Evolutionary conservation across 1,139 yeast species (phyloP), one percentile per base, ranked within the genome.

Genomic region (Taphrina wiesneri): DNA sequence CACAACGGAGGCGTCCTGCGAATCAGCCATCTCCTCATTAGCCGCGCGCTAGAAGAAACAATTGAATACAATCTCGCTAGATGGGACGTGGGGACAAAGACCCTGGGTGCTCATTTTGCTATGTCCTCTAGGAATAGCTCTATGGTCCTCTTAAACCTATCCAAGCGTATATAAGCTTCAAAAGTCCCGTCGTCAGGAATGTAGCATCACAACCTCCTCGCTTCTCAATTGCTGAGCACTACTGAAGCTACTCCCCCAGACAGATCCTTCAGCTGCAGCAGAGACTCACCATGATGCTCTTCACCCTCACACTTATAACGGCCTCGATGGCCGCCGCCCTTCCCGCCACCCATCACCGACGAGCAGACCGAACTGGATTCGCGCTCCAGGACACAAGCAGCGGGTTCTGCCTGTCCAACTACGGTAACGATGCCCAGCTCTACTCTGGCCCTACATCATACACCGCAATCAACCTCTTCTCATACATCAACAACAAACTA

Each of bases 361-460:
- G 49, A 45, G 49, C 49, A 9, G 49, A 45, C 49, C 49, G 49
- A 45, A 45, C 54, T 49, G 36, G 54, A 6, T 54, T 54, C 59
- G 59, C 49, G 28, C 59, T 54, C 47, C 30, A 54, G 23, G 59
- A 54, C 49, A 11, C 59, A 17, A 39, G 36, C 32, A 36, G 43
- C 36, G 59, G 59, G 17, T 54, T 39, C 59, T 54, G 59, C 39
- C 30, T 54, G 30, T 21, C 59, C 46, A 25, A 54, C 36, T 54
- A 54, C 17, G 59, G 49, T 36, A 3, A 36, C 4, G 59, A 54
- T 23, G 49, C 47, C 23, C 59, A 54, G 26, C 59, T 54, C 32
- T 54, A 54, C 23, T 39, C 47, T 39, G 59, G 59, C 7, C 41
- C 59, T 6, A 25, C 47, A 2, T 23, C 59, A 11, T 54, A 36